phyloP scores from a whole-genome alignment of 1,284 basidiomycete genomes.

The Cryptococcus deneoformans region DNA sequence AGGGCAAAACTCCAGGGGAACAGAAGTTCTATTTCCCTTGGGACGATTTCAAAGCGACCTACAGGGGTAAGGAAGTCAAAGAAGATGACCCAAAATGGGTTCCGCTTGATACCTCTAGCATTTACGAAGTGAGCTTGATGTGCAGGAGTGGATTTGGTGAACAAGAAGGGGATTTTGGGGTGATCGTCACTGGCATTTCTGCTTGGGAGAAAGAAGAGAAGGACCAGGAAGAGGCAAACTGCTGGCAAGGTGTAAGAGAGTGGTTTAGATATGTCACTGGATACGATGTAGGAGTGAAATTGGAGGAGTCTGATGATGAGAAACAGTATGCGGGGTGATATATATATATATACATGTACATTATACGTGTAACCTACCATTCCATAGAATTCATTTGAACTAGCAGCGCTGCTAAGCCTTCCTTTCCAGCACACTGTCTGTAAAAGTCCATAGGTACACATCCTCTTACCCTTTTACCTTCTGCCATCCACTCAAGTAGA shows the following conservation, averaged over 20 bases:
- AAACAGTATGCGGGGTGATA: neutral
- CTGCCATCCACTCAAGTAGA: constrained; percentile 55
- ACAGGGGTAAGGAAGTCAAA: constrained; percentile 48
- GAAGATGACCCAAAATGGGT: constrained; percentile 29
- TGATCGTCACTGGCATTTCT: constrained; percentile 29
- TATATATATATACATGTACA: neutral
- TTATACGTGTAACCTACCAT: neutral
- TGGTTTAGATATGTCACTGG: constrained; percentile 7
- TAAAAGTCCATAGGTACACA: constrained; percentile 43
- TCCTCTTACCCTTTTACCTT: constrained; percentile 25
- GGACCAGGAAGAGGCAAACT: neutral
- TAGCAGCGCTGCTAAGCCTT: constrained; percentile 26
- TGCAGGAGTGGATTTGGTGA: constrained; percentile 48
- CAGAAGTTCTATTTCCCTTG: constrained; percentile 37
- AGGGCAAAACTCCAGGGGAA: neutral
- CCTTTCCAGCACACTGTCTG: constrained; percentile 20
- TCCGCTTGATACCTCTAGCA: constrained; percentile 33
- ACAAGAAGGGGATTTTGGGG: constrained; percentile 46
- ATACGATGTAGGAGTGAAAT: constrained; percentile 3
- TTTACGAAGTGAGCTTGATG: constrained; percentile 47
- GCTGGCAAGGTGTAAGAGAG: constrained; percentile 3
- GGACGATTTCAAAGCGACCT: constrained; percentile 50
- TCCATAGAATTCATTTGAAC: constrained; percentile 31
- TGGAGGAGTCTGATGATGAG: constrained; percentile 16
- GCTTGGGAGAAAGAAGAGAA: constrained; percentile 6